A percentile compares a stretch with the other conserved stretches of the same genome.
Evolutionary conservation across 176 grass and related monocot genomes (phyloP).

Genomic region (Saccharum spontaneum): DNA sequence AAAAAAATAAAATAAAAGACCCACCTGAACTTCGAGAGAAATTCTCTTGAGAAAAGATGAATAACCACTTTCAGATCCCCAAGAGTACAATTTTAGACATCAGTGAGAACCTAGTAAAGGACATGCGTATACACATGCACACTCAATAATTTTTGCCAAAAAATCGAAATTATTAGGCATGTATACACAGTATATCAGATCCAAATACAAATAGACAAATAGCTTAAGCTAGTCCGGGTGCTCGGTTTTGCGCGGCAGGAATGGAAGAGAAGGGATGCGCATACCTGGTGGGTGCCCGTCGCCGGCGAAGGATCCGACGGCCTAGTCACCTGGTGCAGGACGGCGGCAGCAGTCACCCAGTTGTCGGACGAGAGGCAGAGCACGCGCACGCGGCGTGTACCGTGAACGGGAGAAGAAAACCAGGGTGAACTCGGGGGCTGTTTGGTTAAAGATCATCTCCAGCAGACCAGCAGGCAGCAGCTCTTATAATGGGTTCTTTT

Average conservation of each 20-base stretch:
- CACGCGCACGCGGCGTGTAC: neutral
- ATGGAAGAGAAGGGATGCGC: neutral
- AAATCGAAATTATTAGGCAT: neutral
- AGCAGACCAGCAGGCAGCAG: neutral
- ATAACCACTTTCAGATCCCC: neutral
- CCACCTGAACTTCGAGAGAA: neutral
- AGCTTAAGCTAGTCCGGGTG: neutral
- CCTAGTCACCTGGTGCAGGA: neutral
- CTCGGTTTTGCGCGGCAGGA: neutral
- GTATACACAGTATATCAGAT: neutral
- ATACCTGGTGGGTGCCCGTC: neutral
- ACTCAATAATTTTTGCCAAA: neutral
- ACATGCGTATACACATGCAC: neutral
- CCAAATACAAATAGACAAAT: neutral
- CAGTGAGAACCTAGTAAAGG: neutral
- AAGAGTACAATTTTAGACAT: neutral
- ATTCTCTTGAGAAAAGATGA: neutral
- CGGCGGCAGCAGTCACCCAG: neutral
- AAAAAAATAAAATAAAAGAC: neutral
- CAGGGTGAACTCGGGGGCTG: neutral
- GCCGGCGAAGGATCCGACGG: neutral
- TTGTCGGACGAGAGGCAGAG: neutral
- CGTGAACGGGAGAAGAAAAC: neutral
- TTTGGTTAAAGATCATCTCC: neutral
- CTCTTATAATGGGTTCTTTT: neutral